Base-by-base conservation (phyloP, 2,329 filamentous ascomycete species). In the Ceratocystiopsis sp. region DNA sequence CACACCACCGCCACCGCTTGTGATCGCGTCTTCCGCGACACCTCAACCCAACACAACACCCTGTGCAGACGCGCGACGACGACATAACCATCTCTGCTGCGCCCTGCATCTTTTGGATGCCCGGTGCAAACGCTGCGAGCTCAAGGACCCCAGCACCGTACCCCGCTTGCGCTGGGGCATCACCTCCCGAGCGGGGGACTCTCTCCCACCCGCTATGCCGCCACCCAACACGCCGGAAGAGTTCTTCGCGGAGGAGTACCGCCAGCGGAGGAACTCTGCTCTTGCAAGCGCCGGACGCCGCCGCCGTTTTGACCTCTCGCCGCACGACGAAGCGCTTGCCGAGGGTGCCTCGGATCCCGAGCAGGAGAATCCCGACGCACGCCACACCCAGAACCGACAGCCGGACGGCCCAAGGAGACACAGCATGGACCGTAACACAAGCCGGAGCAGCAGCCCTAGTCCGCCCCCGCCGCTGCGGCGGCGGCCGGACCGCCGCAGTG, bases 181-280 rank as follows among this genome's bases (percentile, higher is more conserved):
- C 25, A 9, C 25, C 6, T 29, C 9, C 9, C 25, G 25, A 29
- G 5, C 25, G 25, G 25, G 25, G 25, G 25, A 29, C 25, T 29
- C 25, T 29, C 25, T 2, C 25, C 10, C 25, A 29, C 25, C 10
- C 25, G 10, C 39, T 60, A 54, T 55, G 53, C 52, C 53, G 14
- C 53, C 52, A 4, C 52, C 50, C 17, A 55, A 54, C 37, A 54
- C 53, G 2, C 52, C 53, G 12, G 52, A 53, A 32, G 51, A 50
- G 37, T 42, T 38, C 19, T 43, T 46, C 29, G 44, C 44, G 9
- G 42, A 45, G 21, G 48, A 49, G 8, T 43, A 46, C 38, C 43
- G 49, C 19, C 41, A 38, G 41, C 38, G 44, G 4, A 41, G 38
- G 4, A 37, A 38, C 34, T 40, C 43, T 1, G 43, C 46, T 1